These are phyloP conservation scores for Datisca glomerata DNA, from an alignment of 306 rosid genomes.

Conservation along the genomic window DNA sequence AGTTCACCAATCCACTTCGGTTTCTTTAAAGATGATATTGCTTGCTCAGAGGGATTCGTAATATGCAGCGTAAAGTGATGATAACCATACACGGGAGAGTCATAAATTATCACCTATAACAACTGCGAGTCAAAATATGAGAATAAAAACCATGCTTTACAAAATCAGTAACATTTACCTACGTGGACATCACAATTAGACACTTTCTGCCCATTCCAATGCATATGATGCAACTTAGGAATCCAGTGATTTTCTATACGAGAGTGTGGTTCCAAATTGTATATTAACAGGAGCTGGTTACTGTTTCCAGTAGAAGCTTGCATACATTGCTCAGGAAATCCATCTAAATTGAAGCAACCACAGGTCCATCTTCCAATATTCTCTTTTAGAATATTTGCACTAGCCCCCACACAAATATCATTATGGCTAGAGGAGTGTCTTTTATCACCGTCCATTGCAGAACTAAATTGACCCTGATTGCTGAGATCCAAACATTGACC, in stretches of 20 bases:
- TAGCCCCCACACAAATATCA: constrained; percentile 21
- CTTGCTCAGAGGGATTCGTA: constrained; percentile 34
- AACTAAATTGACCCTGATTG: constrained; percentile 13
- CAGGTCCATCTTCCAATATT: constrained; percentile 21
- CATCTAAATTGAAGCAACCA: constrained; percentile 28
- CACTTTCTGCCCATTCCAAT: constrained; percentile 56
- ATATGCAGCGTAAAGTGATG: constrained; percentile 58
- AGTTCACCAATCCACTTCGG: constrained; percentile 80
- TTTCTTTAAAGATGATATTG: constrained; percentile 28
- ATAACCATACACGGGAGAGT: constrained; percentile 50
- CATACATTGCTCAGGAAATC: constrained; percentile 32
- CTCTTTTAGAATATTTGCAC: constrained; percentile 10
- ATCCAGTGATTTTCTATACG: constrained; percentile 28
- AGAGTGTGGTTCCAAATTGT: constrained; percentile 32
- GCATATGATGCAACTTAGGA: constrained; percentile 74
- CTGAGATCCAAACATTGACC: constrained; percentile 40
- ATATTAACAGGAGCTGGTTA: constrained; percentile 39
- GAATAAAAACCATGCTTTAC: constrained; percentile 10
- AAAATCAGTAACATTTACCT: constrained; percentile 74
- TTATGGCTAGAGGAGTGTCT: constrained; percentile 22
- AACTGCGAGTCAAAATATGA: constrained; percentile 15
- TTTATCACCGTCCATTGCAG: constrained; percentile 19
- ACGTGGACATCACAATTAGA: constrained; percentile 81
- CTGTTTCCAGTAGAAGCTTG: constrained; percentile 26
- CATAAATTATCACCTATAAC: constrained; percentile 64